A percentile compares a stretch with the other conserved stretches of the same genome.
Conservation (phyloP, 2,329 filamentous ascomycete genomes). For the Trichoderma cornu-damae region DNA sequence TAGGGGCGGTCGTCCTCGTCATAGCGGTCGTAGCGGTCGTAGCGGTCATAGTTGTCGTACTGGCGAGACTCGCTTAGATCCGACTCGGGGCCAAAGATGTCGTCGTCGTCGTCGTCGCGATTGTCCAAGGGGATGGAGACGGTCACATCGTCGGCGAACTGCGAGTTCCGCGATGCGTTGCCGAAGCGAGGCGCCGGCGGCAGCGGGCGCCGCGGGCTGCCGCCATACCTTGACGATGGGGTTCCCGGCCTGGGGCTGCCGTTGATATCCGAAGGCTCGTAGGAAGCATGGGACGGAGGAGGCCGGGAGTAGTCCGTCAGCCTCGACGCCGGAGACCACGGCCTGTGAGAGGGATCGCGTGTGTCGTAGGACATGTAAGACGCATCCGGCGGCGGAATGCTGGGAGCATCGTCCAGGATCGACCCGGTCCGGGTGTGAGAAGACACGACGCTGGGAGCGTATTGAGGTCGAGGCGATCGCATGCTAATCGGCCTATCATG, state of each 20-base stretch:
- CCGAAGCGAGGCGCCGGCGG: slow-evolving; percentile 85
- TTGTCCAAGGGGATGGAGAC: slow-evolving; percentile 64
- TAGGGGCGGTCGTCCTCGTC: slow-evolving; percentile 59
- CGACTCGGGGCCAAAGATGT: slow-evolving; percentile 65
- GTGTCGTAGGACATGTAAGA: slow-evolving; percentile 56
- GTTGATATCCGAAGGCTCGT: slow-evolving; percentile 84
- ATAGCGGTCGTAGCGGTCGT: slow-evolving; percentile 38
- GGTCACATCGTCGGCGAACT: slow-evolving; percentile 62
- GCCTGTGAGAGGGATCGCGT: slow-evolving; percentile 45
- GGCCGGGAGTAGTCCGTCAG: slow-evolving; percentile 63
- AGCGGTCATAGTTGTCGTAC: not conserved
- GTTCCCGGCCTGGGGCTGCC: slow-evolving; percentile 87
- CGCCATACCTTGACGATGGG: slow-evolving; percentile 81
- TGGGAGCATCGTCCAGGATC: slow-evolving; percentile 51
- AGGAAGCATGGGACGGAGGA: slow-evolving; percentile 64
- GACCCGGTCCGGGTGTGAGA: slow-evolving; percentile 42
- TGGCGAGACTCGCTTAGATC: slow-evolving; percentile 50
- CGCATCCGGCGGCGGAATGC: slow-evolving; percentile 58
- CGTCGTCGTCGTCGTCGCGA: slow-evolving; percentile 61
- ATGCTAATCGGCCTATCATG: slow-evolving; percentile 39
- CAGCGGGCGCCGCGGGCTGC: slow-evolving; percentile 78
- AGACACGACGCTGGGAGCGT: slow-evolving; percentile 50
- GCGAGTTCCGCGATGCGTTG: slow-evolving; percentile 44
- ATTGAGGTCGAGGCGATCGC: slow-evolving; percentile 39
- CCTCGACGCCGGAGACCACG: slow-evolving; percentile 52